Percentiles rank a stretch among this genome's conserved stretches.
Evolutionary conservation across 306 rosid species (phyloP).

Genomic region (Trifolium repens): DNA sequence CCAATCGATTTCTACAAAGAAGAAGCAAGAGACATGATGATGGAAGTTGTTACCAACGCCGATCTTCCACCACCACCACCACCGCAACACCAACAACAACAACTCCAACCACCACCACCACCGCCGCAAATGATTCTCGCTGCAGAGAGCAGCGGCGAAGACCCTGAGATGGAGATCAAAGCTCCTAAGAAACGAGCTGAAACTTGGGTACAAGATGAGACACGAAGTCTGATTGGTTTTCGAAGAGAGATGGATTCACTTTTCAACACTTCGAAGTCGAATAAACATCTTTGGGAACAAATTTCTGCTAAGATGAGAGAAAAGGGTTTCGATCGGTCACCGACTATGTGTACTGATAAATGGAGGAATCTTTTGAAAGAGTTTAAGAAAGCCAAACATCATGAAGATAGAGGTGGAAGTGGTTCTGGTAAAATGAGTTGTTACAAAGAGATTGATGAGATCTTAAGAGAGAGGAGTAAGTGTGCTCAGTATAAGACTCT

Average conservation of each 20-base stretch:
- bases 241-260: slow-evolving; percentile 79
- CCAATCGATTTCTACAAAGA: slow-evolving; percentile 76
- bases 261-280: slow-evolving; percentile 87
- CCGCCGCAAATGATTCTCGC: slow-evolving; percentile 67
- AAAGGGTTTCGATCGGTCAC: slow-evolving; percentile 89
- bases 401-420: slow-evolving; percentile 66
- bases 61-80: slow-evolving; percentile 46
- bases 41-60: slow-evolving; percentile 65
- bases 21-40: slow-evolving; percentile 73
- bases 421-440: slow-evolving; percentile 88
- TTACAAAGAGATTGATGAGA: slow-evolving; percentile 91
- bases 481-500: slow-evolving; percentile 62
- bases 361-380: slow-evolving; percentile 96
- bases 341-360: slow-evolving; percentile 97
- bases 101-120: slow-evolving; percentile 40
- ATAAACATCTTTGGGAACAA: slow-evolving; percentile 95
- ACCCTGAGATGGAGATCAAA: slow-evolving; percentile 76
- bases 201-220: slow-evolving; percentile 98
- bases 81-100: slow-evolving; percentile 28
- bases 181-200: slow-evolving; percentile 96
- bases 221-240: slow-evolving; percentile 69
- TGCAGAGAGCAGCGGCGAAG: slow-evolving; percentile 79
- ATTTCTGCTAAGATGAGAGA: slow-evolving; percentile 88
- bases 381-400: slow-evolving; percentile 91
- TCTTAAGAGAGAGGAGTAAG: slow-evolving; percentile 75